These are phyloP conservation scores for Adansonia madagascariensis DNA, from an alignment of 441 rosid genomes.

Conservation along the genomic window DNA sequence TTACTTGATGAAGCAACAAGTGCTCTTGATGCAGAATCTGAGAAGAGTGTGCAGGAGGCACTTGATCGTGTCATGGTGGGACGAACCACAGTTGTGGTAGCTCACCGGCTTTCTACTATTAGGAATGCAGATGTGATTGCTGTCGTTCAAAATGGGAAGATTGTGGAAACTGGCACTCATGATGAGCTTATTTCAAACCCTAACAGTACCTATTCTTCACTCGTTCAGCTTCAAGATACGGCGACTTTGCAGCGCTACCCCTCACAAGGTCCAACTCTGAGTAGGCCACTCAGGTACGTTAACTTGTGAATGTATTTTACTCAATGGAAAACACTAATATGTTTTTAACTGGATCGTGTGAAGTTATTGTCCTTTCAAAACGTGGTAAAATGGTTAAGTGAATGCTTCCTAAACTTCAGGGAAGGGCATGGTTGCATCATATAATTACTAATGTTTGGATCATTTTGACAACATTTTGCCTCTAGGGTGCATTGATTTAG, in stretches of 20 bases:
- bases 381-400: not conserved
- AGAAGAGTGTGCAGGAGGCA: conserved; percentile 93
- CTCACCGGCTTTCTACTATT: conserved; percentile 86
- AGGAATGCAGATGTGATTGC: conserved; percentile 86
- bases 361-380: not conserved
- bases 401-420: not conserved
- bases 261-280: conserved; percentile 55
- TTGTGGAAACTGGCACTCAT: conserved; percentile 84
- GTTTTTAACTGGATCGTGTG: not conserved
- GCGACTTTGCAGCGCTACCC: conserved; percentile 61
- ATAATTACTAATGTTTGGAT: not conserved
- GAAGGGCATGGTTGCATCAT: not conserved
- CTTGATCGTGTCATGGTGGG: conserved; percentile 92
- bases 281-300: conserved; percentile 63
- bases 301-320: not conserved
- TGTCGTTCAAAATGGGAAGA: conserved; percentile 75
- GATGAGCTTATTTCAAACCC: conserved; percentile 72
- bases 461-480: not conserved
- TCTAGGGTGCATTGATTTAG: not conserved
- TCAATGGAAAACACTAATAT: too few relatives aligned
- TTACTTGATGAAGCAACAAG: conserved; percentile 95
- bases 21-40: conserved; percentile 89
- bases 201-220: conserved; percentile 63
- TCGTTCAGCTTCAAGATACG: conserved; percentile 75
- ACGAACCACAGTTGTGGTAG: conserved; percentile 83